Base-by-base conservation (phyloP, 805 yeast species). In the Candida oleophila region DNA sequence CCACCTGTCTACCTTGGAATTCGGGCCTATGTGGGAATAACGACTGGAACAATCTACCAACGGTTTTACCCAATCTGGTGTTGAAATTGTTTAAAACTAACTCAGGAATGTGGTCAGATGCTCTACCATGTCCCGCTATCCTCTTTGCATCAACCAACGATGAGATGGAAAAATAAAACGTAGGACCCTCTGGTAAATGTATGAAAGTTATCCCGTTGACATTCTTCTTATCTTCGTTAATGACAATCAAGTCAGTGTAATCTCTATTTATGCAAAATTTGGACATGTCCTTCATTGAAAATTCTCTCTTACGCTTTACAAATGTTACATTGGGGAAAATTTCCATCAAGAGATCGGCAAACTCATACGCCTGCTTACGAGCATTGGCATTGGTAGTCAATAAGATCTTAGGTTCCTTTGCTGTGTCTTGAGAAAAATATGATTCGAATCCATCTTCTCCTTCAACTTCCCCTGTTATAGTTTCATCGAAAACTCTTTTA, bases 111-210 rank as follows among this genome's bases (percentile, higher is more conserved):
- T 94, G 98, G 37, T 80, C 83, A 0, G 98, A 90, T 22, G 97
- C 85, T 43, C 83, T 79, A 47, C 98, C 98, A 59, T 94, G 98
- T 8, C 96, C 97, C 19, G 71, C 64, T 45, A 94, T 89, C 53
- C 79, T 74, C 55, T 87, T 81, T 9, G 91, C 85, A 55, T 88
- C 87, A 14, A 81, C 79, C 38, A 87, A 76, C 2, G 96, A 89
- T 5, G 89, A 74, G 3, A 94, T 72, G 22, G 94, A 85, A 60
- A 94, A 94, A 68, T 92, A 91, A 62, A 89, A 89, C 0, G 97
- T 87, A 33, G 99, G 99, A 1, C 99, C 99, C 40, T 79, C 87
- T 7, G 99, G 99, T 49, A 94, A 75, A 69, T 94, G 97, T 47
- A 94, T 85, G 60, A 94, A 87, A 1, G 98, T 89, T 48, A 94